Evolutionary conservation across 345 rosid genomes (phyloP), one percentile per base, ranked within the genome.

Genomic region (Kernera saxatilis): DNA sequence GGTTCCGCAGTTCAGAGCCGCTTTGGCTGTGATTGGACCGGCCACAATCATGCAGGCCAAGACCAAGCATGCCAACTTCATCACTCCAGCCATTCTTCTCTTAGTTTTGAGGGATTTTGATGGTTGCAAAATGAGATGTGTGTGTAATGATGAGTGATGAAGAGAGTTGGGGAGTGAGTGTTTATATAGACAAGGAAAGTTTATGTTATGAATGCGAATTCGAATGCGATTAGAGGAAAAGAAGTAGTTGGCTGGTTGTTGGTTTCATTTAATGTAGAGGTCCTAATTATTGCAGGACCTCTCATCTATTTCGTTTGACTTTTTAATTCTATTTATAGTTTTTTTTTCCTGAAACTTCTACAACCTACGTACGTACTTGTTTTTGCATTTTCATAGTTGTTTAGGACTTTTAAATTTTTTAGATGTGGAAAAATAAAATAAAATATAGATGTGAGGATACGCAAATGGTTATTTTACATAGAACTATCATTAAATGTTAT

Each of bases 1-100:
- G 54, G 69, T 59, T 14, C 73, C 67, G 43, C 91, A 86, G 2
- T 64, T 46, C 8, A 86, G 0, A 27, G 84, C 74, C 1, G 77
- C 82, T 51, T 75, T 51, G 4, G 78, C 17, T 54, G 59, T 51
- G 56, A 36, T 3, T 29, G 75, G 75, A 68, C 70, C 75, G 8
- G 55, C 70, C 44, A 69, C 70, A 9, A 69, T 35, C 74, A 75
- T 69, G 33, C 73, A 74, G 45, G 73, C 78, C 63, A 74, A 66
- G 37, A 57, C 67, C 36, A 74, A 49, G 54, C 67, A 74, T 56
- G 61, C 67, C 35, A 66, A 23, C 78, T 66, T 74, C 73, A 49
- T 51, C 14, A 25, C 17, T 3, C 36, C 37, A 30, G 78, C 69
- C 78, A 74, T 74, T 8, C 40, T 52, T 55, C 4, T 22, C 14